Evolutionary conservation across 2,329 filamentous ascomycete genomes (phyloP), one percentile per base, ranked within the genome.

Genomic region (Lachnellula hyalina): DNA sequence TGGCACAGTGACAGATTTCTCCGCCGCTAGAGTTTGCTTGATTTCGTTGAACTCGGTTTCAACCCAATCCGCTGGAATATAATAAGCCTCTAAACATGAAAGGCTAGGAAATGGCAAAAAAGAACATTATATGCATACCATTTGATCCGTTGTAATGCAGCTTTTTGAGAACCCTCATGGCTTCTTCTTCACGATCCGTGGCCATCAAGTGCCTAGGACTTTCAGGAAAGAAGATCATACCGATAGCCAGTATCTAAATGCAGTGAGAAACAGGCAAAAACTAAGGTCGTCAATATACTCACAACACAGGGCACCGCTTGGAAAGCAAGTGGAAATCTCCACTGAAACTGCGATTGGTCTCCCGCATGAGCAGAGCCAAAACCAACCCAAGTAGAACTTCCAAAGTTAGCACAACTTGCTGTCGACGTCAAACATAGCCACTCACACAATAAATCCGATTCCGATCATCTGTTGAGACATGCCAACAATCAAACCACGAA

Each of bases 161-260:
- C 51, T 78, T 78, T 0, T 86, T 87, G 0, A 93, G 77, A 0
- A 84, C 87, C 47, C 72, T 67, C 8, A 90, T 77, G 2, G 86
- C 88, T 53, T 86, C 71, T 1, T 88, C 84, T 21, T 77, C 68
- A n/a, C 76, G 77, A 55, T 82, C 82, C 61, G 90, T 80, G 62
- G 87, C 86, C 65, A 92, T 88, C 38, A 93, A 80, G 87, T 89
- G 93, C 54, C 85, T 57, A 14, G 81, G 81, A 5, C 77, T 83
- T 70, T 93, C 89, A 0, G 87, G 88, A 35, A 93, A 90, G 34
- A 85, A 65, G 61, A 84, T 72, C 58, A 93, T 92, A 48, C 90
- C 76, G 0, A 81, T 66, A 7, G 81, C 87, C 2, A 83, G 73
- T 15, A 66, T 60, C 12, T 54, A 38, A 11, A 14, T 7, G 14